Percentiles rank a stretch among this genome's conserved stretches.
These are phyloP conservation scores for Byssoonygena ceratinophila DNA, from an alignment of 2,329 filamentous ascomycete genomes.

Conservation along the genomic window DNA sequence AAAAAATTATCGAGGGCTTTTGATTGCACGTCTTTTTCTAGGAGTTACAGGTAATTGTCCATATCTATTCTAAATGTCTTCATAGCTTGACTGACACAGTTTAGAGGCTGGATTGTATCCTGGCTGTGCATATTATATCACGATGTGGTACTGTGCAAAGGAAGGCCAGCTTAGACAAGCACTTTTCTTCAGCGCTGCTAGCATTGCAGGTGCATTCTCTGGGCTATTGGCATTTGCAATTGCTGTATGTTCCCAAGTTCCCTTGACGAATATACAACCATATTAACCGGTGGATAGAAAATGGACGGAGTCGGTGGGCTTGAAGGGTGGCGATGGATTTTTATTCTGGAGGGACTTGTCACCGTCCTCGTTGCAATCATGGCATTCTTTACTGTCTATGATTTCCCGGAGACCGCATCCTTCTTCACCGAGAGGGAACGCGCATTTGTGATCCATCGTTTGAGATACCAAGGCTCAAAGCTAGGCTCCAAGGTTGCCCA, in stretches of 20 bases:
- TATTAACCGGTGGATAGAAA: conserved; percentile 23
- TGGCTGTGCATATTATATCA: conserved; percentile 38
- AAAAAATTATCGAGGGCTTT: conserved; percentile 38
- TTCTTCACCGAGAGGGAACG: conserved; percentile 36
- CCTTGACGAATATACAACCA: too few relatives aligned
- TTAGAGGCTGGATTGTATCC: conserved; percentile 36
- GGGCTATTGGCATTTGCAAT: conserved; percentile 45
- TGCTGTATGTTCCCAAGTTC: conserved; percentile 24
- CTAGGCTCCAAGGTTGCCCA: conserved; percentile 21
- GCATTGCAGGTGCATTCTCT: conserved; percentile 43
- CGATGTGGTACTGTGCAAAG: conserved; percentile 38
- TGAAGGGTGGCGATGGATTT: conserved; percentile 43
- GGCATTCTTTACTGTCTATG: conserved; percentile 38
- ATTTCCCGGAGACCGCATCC: conserved; percentile 36
- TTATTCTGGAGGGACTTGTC: conserved; percentile 41
- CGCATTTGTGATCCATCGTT: conserved; percentile 29
- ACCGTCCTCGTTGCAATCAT: conserved; percentile 36
- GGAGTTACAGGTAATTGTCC: conserved; percentile 27
- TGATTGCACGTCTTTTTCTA: conserved; percentile 40
- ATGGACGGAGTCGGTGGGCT: conserved; percentile 42
- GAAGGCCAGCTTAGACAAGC: conserved; percentile 37
- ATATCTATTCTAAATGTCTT: neutral
- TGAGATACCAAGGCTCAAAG: conserved; percentile 29
- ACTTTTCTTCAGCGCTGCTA: conserved; percentile 40
- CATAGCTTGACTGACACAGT: neutral